Percentiles rank a stretch among this genome's conserved stretches.
Evolutionary conservation across 148 eudicot species (phyloP).

Genomic region (Silene conica): DNA sequence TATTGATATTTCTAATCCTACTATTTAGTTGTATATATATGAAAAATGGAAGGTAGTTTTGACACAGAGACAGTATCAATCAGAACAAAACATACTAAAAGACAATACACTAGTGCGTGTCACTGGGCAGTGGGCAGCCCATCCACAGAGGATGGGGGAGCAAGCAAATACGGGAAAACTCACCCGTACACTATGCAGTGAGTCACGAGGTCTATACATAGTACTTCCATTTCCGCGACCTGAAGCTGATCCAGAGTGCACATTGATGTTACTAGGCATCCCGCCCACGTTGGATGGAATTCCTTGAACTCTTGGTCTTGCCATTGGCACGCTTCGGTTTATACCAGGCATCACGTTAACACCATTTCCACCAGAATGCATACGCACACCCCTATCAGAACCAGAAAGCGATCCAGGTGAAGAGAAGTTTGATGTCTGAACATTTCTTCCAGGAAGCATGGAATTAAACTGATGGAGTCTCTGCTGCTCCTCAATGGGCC

Average conservation of each 20-base stretch:
- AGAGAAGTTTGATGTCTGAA: constrained; percentile 42
- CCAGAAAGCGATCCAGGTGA: constrained; percentile 58
- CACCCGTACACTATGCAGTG: constrained; percentile 64
- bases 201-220: constrained; percentile 59
- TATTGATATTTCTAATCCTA: not conserved
- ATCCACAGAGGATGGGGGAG: not conserved
- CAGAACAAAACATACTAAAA: not conserved
- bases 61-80: not conserved
- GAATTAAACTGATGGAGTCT: constrained; percentile 65
- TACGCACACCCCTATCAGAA: constrained; percentile 60
- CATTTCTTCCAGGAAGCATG: constrained; percentile 57
- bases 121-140: not conserved
- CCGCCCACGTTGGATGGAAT: constrained; percentile 33
- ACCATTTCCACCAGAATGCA: constrained; percentile 61
- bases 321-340: constrained; percentile 50
- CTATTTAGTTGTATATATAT: not conserved
- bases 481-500: constrained; percentile 78
- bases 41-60: not conserved
- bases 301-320: constrained; percentile 70
- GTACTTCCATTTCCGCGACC: constrained; percentile 51
- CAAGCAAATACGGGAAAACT: constrained; percentile 21
- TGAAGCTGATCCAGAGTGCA: constrained; percentile 58
- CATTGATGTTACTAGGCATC: constrained; percentile 19
- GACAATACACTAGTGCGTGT: too few relatives aligned
- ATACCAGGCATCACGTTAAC: constrained; percentile 48